Conservation (phyloP, 139 green algal species). For the Bryopsis sp. region DNA sequence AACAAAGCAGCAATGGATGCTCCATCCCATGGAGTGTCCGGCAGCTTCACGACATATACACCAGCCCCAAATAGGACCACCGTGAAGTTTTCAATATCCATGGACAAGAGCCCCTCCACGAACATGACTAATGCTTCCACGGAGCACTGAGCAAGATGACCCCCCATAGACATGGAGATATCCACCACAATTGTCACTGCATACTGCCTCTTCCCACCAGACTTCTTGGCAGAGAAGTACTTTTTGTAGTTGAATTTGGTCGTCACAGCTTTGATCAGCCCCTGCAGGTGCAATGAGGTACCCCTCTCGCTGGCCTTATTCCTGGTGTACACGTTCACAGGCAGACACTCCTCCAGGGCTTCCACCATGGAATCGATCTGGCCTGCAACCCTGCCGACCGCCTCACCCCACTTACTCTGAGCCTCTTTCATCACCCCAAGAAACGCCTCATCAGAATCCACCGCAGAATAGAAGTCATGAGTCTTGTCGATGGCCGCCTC, state of each 20-base stretch:
- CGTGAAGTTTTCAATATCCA: slow-evolving; percentile 25
- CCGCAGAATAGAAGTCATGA: not conserved
- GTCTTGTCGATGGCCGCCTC: not conserved
- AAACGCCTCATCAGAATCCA: not conserved
- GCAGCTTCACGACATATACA: slow-evolving; percentile 22
- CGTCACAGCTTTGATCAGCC: slow-evolving; percentile 25
- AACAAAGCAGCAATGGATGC: not conserved
- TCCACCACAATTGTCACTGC: slow-evolving; percentile 24
- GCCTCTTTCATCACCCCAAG: not conserved
- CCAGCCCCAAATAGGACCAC: slow-evolving; percentile 23
- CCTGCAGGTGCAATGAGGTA: slow-evolving; percentile 14
- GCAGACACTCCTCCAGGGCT: slow-evolving; percentile 24
- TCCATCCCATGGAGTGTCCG: slow-evolving; percentile 25
- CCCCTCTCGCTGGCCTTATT: not conserved
- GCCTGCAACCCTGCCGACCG: not conserved
- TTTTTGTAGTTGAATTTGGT: slow-evolving; percentile 28
- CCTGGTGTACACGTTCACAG: slow-evolving; percentile 28
- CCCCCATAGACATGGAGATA: slow-evolving; percentile 25
- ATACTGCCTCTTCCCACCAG: slow-evolving; percentile 25
- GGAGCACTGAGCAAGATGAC: slow-evolving; percentile 17
- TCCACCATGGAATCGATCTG: slow-evolving; percentile 22
- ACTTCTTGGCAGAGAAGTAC: slow-evolving; percentile 25
- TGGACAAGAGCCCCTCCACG: slow-evolving; percentile 18
- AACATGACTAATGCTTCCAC: slow-evolving; percentile 24
- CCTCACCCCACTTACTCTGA: not conserved